Conservation (phyloP, 495 filamentous ascomycete genomes). For the Talaromyces stipitatus region DNA sequence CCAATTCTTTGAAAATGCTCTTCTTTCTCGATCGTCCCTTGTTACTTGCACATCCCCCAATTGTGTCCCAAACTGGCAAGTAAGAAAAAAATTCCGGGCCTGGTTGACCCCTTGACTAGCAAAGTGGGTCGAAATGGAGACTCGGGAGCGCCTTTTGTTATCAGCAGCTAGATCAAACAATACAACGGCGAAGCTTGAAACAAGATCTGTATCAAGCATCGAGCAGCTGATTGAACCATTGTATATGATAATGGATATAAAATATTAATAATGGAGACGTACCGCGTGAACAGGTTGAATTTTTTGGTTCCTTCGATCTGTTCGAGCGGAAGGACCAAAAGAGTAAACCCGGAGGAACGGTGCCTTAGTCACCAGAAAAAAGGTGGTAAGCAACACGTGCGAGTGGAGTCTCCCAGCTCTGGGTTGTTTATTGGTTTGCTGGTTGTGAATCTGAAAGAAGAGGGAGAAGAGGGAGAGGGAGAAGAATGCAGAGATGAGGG, state of each 20-base stretch:
- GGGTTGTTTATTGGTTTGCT: no score
- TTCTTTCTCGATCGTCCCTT: not conserved
- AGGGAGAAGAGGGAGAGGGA: not conserved
- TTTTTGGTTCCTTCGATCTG: not conserved
- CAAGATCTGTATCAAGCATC: no score
- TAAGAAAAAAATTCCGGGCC: not conserved
- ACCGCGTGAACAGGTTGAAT: not conserved
- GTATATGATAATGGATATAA: not conserved
- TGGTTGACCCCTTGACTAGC: not conserved
- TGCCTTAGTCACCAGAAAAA: not conserved
- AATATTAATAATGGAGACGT: not conserved
- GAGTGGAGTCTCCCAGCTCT: not conserved
- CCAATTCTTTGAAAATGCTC: not conserved
- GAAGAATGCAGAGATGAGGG: not conserved
- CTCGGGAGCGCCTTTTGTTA: not conserved
- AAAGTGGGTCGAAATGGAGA: not conserved
- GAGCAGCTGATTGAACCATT: no score
- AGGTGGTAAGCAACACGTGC: not conserved
- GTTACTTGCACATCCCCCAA: not conserved
- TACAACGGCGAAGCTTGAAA: no score
- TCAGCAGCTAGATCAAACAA: no score
- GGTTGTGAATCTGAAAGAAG: no score
- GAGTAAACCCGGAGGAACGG: slow-evolving; percentile 11
- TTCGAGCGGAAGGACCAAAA: slow-evolving; percentile 12
- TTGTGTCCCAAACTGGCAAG: not conserved